Base-by-base conservation (phyloP, 805 yeast species). In the Metschnikowia koreensis region DNA sequence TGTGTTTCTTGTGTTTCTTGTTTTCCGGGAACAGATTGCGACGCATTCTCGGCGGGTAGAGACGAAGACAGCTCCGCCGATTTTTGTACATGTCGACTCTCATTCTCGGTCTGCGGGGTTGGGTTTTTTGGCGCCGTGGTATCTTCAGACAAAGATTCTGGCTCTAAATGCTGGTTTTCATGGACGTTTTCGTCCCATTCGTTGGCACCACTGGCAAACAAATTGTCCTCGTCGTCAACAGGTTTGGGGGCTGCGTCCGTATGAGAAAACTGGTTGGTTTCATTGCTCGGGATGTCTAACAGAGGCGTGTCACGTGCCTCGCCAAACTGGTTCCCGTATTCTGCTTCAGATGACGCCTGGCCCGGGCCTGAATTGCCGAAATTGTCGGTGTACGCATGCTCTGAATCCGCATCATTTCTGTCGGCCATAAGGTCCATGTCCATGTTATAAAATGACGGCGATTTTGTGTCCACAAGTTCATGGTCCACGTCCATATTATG, bases 401-500 rank as follows among this genome's bases (percentile, higher is more conserved):
- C 28, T 15, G 26, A 8, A 16, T 42, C 26, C 10, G 13, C 29
- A 11, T 7, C 16, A 28, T n/a, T 12, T 27, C 15, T 44, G 34
- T 31, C 51, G 29, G 41, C 33, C 31, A 49, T 47, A 36, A 40
- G 29, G 36, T 50, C 55, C 41, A 51, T n/a, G 44, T 58, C 56
- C 58, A 56, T 52, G 43, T 50, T 43, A 46, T 56, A 55, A 41
- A 54, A 45, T 36, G 42, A 41, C 9, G 51, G 51, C 9, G 47
- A 44, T 46, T 51, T 47, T 34, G 15, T 41, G 7, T 31, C 38
- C 38, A 40, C 27, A 17, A 41, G 48, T 9, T 26, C 38, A 10
- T 16, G 43, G 46, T 44, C 53, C 26, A 44, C 48, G 31, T 45
- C 53, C 46, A 50, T 41, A 13, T 40, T 40, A 40, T 44, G 26